Evolutionary conservation across 257 asterid species (phyloP).

Genomic region (Rubia yunnanensis): DNA sequence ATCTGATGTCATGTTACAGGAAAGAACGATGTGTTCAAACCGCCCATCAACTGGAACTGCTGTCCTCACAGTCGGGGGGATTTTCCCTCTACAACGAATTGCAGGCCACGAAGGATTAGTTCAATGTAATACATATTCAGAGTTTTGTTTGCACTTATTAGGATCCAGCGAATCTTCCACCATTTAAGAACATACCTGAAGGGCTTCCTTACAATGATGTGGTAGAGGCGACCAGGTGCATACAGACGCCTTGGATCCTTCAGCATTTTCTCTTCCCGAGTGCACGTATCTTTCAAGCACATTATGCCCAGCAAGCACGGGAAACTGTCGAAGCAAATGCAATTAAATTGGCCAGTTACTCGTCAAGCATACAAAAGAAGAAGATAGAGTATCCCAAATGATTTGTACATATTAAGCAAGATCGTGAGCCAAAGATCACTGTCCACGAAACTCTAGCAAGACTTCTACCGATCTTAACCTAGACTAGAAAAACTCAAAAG

Average conservation of each 20-base stretch:
- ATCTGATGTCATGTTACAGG: constrained; percentile 77
- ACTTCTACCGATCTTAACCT: neutral
- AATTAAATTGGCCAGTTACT: neutral
- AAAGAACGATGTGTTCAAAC: constrained; percentile 91
- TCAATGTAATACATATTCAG: neutral
- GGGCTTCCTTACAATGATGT: constrained; percentile 80
- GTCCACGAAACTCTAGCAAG: neutral
- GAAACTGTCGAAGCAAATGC: constrained; percentile 43
- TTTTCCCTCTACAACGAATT: constrained; percentile 47
- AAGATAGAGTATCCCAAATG: neutral
- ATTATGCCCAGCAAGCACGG: constrained; percentile 90
- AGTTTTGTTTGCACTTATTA: neutral
- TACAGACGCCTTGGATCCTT: constrained; percentile 92
- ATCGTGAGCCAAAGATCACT: neutral
- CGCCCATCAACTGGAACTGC: constrained; percentile 98
- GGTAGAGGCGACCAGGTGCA: constrained; percentile 98
- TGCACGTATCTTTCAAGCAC: constrained; percentile 96
- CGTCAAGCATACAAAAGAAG: neutral
- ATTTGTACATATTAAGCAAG: neutral
- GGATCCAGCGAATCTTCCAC: too few relatives aligned
- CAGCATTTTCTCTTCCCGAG: constrained; percentile 84
- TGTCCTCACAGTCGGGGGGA: constrained; percentile 66
- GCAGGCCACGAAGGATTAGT: constrained; percentile 1
- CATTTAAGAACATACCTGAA: constrained; percentile 50
- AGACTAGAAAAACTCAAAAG: neutral